These are phyloP conservation scores for Arabidopsis hybrid DNA, from an alignment of 441 rosid genomes.

Conservation along the genomic window DNA sequence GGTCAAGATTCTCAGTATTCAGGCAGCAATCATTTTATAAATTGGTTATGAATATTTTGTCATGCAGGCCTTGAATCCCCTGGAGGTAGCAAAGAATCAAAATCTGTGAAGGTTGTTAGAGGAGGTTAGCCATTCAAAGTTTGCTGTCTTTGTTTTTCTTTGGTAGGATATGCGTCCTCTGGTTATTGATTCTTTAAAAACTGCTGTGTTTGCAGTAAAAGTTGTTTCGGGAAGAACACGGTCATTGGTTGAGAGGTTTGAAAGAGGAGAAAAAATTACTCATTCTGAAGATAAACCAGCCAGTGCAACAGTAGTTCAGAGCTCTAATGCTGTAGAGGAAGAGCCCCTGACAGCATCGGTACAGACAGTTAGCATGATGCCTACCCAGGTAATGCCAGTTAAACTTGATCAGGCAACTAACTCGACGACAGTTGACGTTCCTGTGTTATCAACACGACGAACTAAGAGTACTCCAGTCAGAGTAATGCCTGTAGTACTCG, in stretches of 20 bases:
- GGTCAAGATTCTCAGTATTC: not conserved
- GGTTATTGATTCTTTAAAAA: not conserved
- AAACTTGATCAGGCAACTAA: conserved; percentile 40
- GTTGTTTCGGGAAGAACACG: conserved; percentile 95
- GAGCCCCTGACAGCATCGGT: conserved; percentile 19
- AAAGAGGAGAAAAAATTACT: conserved; percentile 66
- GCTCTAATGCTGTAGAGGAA: conserved; percentile 37
- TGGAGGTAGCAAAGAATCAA: conserved; percentile 45
- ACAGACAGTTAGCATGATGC: conserved; percentile 26
- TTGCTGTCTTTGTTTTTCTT: conserved; percentile 6
- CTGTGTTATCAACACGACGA: conserved; percentile 38
- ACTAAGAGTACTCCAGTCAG: conserved; percentile 42
- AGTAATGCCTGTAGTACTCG: conserved; percentile 46
- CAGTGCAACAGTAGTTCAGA: conserved; percentile 30
- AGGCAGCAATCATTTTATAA: conserved; percentile 21
- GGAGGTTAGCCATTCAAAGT: conserved; percentile 68
- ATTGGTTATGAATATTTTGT: conserved; percentile 26
- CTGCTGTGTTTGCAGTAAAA: conserved; percentile 67
- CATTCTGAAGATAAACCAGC: conserved; percentile 39
- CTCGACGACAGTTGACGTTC: conserved; percentile 29
- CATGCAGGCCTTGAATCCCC: conserved; percentile 58
- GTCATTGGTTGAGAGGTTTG: conserved; percentile 92
- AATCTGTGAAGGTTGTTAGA: conserved; percentile 67
- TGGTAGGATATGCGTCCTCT: conserved; percentile 22
- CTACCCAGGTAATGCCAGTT: conserved; percentile 26